Conservation (phyloP, 768 basidiomycete genomes). For the Clavulina sp. region DNA sequence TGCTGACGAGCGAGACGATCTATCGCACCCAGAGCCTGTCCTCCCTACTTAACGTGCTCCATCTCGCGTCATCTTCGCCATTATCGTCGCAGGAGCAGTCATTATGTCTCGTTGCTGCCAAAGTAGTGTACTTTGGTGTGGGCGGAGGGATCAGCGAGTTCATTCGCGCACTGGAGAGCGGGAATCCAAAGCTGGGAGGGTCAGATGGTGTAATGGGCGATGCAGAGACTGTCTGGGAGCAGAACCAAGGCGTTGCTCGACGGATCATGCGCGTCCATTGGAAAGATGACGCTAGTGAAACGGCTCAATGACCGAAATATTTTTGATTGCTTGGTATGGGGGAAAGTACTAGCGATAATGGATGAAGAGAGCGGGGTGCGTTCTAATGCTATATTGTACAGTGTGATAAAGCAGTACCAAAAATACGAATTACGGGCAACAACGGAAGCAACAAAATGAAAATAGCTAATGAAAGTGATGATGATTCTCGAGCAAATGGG, state of each 20-base stretch:
- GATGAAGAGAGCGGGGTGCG: no score
- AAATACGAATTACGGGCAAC: no score
- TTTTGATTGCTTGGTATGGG: no score
- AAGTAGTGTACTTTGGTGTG: slow-evolving; percentile 88
- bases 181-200: slow-evolving; percentile 17
- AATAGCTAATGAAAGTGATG: no score
- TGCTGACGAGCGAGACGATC: slow-evolving; percentile 87
- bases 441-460: no score
- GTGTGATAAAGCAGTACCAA: no score
- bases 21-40: slow-evolving; percentile 52
- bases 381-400: no score
- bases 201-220: no score
- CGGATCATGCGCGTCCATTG: slow-evolving; percentile 4
- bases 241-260: slow-evolving; percentile 7
- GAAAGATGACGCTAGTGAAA: no score
- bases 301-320: no score
- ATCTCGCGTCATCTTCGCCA: not conserved
- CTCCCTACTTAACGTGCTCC: slow-evolving; percentile 30
- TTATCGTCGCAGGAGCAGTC: not conserved
- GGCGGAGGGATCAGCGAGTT: slow-evolving; percentile 59
- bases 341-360: no score
- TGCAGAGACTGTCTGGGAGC: slow-evolving; percentile 48
- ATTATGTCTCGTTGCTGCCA: slow-evolving; percentile 69
- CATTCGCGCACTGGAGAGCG: slow-evolving; percentile 45
- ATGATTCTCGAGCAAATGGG: no score